A percentile compares a stretch with the other conserved stretches of the same genome.
Evolutionary conservation across 441 rosid species (phyloP).

Genomic region (Adansonia madagascariensis): DNA sequence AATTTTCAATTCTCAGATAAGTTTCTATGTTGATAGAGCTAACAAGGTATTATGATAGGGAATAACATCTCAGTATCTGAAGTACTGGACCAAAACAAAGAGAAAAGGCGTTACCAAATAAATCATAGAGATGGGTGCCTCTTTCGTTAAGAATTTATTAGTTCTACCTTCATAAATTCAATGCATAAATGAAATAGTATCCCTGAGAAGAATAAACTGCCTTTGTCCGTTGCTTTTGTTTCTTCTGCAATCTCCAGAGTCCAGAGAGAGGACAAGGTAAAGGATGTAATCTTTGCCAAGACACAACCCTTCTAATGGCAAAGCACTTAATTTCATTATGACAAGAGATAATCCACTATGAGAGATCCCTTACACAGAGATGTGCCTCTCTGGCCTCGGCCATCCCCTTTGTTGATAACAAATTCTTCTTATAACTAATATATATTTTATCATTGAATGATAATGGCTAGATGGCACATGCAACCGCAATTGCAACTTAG

Average conservation of each 20-base stretch:
- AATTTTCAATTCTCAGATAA: neutral
- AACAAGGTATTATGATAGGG: neutral
- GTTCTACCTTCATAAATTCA: neutral
- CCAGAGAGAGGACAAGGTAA: conserved; percentile 1
- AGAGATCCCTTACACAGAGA: neutral
- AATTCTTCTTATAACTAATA: neutral
- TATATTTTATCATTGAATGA: neutral
- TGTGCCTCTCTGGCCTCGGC: neutral
- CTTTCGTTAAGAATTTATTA: conserved; percentile 1
- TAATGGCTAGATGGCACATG: neutral
- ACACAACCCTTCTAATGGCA: conserved; percentile 12
- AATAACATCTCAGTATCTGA: neutral
- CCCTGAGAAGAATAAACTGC: neutral
- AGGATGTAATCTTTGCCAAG: neutral
- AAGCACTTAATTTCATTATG: neutral
- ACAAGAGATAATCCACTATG: neutral
- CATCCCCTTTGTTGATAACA: neutral
- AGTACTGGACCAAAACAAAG: neutral
- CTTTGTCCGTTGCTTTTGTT: neutral
- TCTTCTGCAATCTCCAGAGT: neutral
- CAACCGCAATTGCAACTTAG: neutral
- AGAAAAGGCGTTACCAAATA: neutral
- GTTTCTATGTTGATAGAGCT: neutral
- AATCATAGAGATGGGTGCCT: conserved; percentile 6
- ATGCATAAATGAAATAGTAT: neutral